phyloP scores from a whole-genome alignment of 225 moss, liverwort and hornwort species.

The Pleurozium schreberi region DNA sequence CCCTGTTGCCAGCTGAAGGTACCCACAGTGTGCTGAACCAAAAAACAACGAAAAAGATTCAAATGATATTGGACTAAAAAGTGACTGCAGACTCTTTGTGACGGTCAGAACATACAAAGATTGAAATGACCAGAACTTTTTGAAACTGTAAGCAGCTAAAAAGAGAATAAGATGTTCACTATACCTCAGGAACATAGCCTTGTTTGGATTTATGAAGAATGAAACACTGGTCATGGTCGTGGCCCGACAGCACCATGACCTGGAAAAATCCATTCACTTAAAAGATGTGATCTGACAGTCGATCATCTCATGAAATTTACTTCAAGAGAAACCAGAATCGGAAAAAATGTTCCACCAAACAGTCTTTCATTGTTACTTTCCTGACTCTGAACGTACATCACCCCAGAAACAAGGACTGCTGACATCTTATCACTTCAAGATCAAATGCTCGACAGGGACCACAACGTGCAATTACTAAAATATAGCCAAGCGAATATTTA shows the following conservation, averaged over 20 bases:
- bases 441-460: neutral
- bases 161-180: neutral
- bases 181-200: conserved; percentile 52
- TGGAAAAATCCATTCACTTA: conserved; percentile 10
- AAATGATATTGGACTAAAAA: neutral
- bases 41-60: neutral
- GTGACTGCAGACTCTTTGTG: neutral
- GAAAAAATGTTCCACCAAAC: neutral
- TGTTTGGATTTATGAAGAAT: conserved; percentile 23
- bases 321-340: neutral
- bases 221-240: conserved; percentile 59
- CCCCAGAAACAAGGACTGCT: neutral
- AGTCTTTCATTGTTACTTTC: neutral
- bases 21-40: conserved; percentile 56
- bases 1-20: conserved; percentile 83
- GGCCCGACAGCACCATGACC: conserved; percentile 70
- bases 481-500: neutral
- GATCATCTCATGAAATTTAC: neutral
- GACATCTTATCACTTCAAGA: neutral
- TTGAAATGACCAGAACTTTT: neutral
- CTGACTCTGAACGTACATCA: neutral
- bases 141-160: neutral
- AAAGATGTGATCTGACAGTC: neutral
- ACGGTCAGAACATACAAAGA: conserved; percentile 20
- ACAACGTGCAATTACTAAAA: neutral